Evolutionary conservation across 371 early-diverging fungal genomes (phyloP).

Genomic region (Blakeslea trispora): DNA sequence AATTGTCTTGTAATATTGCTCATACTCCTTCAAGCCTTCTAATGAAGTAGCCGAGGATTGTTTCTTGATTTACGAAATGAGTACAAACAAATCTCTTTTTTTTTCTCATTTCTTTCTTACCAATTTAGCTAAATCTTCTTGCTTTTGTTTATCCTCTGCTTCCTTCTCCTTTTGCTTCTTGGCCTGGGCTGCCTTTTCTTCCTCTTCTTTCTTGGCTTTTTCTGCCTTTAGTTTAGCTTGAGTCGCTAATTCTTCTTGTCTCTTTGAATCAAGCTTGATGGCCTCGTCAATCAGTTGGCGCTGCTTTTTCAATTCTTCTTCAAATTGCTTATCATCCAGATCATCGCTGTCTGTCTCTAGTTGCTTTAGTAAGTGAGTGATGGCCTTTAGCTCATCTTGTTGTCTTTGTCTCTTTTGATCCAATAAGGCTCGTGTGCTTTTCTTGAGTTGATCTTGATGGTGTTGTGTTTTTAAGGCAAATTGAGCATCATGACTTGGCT

Average conservation of each 20-base stretch:
- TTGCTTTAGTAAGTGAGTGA: background rate
- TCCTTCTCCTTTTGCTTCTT: conserved; percentile 20
- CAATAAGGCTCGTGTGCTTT: background rate
- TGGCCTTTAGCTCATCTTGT: conserved; percentile 3
- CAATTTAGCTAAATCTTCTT: conserved; percentile 25
- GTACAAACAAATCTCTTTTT: too few relatives aligned
- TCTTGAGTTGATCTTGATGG: conserved; percentile 5
- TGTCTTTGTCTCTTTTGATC: background rate
- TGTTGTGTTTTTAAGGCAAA: background rate
- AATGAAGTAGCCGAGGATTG: conserved; percentile 27
- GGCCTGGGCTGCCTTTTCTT: conserved; percentile 15
- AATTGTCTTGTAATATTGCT: conserved; percentile 32
- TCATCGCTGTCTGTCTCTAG: background rate
- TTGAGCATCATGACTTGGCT: conserved; percentile 6
- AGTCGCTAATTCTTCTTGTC: conserved; percentile 9
- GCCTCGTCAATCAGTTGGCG: conserved; percentile 19
- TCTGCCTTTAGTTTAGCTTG: conserved; percentile 19
- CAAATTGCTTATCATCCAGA: conserved; percentile 14
- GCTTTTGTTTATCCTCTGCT: conserved; percentile 28
- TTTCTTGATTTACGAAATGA: conserved; percentile 11
- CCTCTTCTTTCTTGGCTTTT: conserved; percentile 15
- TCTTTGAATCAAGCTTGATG: conserved; percentile 22
- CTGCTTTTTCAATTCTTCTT: conserved; percentile 16
- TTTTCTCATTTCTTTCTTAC: too few relatives aligned
- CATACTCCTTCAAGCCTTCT: conserved; percentile 36